phyloP scores from a whole-genome alignment of 2,329 filamentous ascomycete species.

The Dactylellina leptospora region DNA sequence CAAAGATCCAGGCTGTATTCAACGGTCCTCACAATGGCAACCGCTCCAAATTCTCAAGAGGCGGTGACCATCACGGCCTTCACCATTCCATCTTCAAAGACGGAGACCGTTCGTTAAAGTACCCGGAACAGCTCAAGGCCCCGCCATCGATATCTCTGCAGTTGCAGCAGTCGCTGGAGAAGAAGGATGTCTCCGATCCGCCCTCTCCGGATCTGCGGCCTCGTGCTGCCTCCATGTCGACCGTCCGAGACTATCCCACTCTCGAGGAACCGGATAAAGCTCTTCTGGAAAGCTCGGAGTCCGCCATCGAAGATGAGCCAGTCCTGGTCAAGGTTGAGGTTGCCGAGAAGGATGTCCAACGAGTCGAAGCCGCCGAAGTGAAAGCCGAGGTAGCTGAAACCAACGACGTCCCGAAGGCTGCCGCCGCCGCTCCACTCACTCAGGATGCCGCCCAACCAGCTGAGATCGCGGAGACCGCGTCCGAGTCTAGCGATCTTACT shows the following conservation, averaged over 20 bases:
- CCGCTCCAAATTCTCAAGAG: constrained; percentile 48
- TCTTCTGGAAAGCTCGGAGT: constrained; percentile 17
- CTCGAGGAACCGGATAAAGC: constrained; percentile 45
- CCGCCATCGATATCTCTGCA: constrained; percentile 42
- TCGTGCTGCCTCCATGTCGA: constrained; percentile 49
- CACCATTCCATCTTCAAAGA: constrained; percentile 54
- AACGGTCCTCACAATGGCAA: constrained; percentile 63
- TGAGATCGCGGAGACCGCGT: constrained; percentile 55
- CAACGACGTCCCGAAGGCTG: background rate
- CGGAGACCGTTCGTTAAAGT: constrained; percentile 49
- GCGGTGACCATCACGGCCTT: constrained; percentile 40
- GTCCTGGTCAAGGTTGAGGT: constrained; percentile 6
- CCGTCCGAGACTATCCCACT: constrained; percentile 45
- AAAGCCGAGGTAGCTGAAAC: constrained; percentile 16
- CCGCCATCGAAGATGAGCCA: constrained; percentile 41
- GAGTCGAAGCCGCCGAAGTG: constrained; percentile 5
- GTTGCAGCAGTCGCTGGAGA: constrained; percentile 46
- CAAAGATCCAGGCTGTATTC: constrained; percentile 63
- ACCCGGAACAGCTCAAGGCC: constrained; percentile 41
- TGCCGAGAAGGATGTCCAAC: constrained; percentile 10
- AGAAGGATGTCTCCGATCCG: constrained; percentile 41
- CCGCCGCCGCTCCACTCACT: background rate
- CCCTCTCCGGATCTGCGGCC: constrained; percentile 39
- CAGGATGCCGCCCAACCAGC: background rate
- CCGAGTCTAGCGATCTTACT: constrained; percentile 60